Percentiles rank a stretch among this genome's conserved stretches.
These are phyloP conservation scores for Zymoseptoria pseudotritici DNA, from an alignment of 2,329 filamentous ascomycete genomes.

Conservation along the genomic window DNA sequence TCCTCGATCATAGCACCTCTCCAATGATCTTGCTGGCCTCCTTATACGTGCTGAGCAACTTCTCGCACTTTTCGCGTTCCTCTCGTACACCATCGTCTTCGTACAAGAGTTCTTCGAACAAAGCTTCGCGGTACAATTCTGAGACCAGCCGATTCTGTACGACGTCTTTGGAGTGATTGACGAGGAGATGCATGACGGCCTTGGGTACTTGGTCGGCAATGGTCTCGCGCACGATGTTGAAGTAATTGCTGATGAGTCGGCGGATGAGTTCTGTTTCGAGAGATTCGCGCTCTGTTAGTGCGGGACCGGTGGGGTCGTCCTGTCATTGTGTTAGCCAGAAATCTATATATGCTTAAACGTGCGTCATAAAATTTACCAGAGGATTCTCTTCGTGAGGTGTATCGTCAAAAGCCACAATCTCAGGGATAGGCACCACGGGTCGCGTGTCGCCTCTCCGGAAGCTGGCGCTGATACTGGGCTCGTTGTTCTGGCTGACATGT, in stretches of 20 bases:
- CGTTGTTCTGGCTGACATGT: slow-evolving; percentile 70
- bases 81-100: slow-evolving; percentile 97
- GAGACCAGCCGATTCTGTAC: slow-evolving; percentile 95
- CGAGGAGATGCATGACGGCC: slow-evolving; percentile 95
- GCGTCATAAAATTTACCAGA: slow-evolving; percentile 19
- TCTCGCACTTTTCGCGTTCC: slow-evolving; percentile 97
- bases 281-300: slow-evolving; percentile 87
- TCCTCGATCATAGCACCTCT: slow-evolving; percentile 68
- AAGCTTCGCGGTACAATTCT: slow-evolving; percentile 83
- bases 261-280: slow-evolving; percentile 97
- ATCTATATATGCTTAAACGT: background rate
- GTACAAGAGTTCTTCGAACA: slow-evolving; percentile 92
- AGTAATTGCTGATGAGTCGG: slow-evolving; percentile 93
- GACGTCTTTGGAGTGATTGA: slow-evolving; percentile 97
- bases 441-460: slow-evolving; percentile 63
- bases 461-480: slow-evolving; percentile 77
- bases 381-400: slow-evolving; percentile 18
- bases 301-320: slow-evolving; percentile 45
- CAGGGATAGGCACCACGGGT: slow-evolving; percentile 23
- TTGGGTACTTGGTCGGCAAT: slow-evolving; percentile 98
- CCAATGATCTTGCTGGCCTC: slow-evolving; percentile 98
- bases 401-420: slow-evolving; percentile 50
- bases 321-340: slow-evolving; percentile 1
- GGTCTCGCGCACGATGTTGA: slow-evolving; percentile 98
- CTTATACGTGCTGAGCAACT: slow-evolving; percentile 86